These are phyloP conservation scores for Brettanomyces custersianus DNA, from an alignment of 805 yeast genomes.

Conservation along the genomic window DNA sequence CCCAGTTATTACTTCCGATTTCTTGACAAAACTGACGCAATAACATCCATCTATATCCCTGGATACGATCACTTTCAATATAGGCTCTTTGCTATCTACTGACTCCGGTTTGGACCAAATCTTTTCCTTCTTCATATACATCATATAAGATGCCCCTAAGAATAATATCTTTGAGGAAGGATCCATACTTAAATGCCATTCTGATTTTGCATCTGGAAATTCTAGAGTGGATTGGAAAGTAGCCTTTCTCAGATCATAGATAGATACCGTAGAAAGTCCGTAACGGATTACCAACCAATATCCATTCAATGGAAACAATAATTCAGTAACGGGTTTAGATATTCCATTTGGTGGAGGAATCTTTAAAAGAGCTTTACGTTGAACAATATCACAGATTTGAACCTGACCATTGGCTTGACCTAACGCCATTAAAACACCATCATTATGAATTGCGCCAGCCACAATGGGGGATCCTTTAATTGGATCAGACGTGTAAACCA, in stretches of 20 bases:
- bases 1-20: too few relatives aligned
- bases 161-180: conserved; percentile 5
- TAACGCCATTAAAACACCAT: conserved; percentile 13
- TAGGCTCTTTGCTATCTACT: background rate
- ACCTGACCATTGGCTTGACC: conserved; percentile 17
- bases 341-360: conserved; percentile 14
- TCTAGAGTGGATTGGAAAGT: background rate
- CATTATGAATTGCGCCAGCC: conserved; percentile 12
- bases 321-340: conserved; percentile 4
- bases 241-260: conserved; percentile 19
- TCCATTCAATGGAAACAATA: conserved; percentile 38
- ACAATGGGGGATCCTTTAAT: background rate
- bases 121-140: conserved; percentile 6
- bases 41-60: too few relatives aligned
- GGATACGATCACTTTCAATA: too few relatives aligned
- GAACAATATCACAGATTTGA: conserved; percentile 30
- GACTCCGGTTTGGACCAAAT: conserved; percentile 3
- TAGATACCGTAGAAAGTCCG: conserved; percentile 6
- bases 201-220: conserved; percentile 1
- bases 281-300: conserved; percentile 37
- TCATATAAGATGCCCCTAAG: conserved; percentile 1
- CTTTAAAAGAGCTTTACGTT: conserved; percentile 28
- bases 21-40: too few relatives aligned
- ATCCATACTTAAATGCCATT: conserved; percentile 4
- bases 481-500: conserved; percentile 5